These are phyloP conservation scores for Ballota nigra DNA, from an alignment of 257 asterid species.

Conservation along the genomic window DNA sequence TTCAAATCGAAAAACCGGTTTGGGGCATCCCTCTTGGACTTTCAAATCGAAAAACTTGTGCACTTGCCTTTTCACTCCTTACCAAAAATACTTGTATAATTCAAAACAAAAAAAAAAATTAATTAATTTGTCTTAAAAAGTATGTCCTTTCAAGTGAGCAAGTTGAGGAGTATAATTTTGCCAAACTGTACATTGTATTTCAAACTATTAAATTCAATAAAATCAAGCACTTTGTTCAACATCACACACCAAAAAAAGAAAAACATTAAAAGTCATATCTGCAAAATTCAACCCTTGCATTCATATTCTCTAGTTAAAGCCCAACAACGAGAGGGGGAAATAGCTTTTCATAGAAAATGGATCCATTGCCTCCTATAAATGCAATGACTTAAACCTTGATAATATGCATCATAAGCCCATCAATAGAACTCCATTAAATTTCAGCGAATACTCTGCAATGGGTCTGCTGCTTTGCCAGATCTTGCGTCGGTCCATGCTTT, in stretches of 20 bases:
- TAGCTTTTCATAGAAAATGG: background rate
- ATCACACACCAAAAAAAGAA: no score
- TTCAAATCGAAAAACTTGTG: no score
- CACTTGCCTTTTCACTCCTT: no score
- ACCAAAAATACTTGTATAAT: no score
- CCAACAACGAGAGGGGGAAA: background rate
- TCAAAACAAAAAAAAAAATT: no score
- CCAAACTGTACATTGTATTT: no score
- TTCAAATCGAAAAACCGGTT: no score
- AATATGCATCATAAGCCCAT: background rate
- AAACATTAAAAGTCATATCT: background rate
- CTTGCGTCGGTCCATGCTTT: slow-evolving; percentile 90
- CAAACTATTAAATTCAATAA: background rate
- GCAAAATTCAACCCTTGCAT: background rate
- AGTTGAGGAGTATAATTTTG: no score
- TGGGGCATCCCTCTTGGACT: no score
- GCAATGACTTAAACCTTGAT: background rate
- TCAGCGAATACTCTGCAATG: slow-evolving; percentile 45
- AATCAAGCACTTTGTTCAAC: background rate
- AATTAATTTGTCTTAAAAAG: no score
- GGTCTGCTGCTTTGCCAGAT: slow-evolving; percentile 73
- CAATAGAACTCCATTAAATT: background rate
- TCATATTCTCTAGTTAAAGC: background rate
- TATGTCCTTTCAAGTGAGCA: no score
- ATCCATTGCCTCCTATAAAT: background rate